Conservation (phyloP, 371 early-diverging fungal genomes). For the Syncephalastrum racemosum region DNA sequence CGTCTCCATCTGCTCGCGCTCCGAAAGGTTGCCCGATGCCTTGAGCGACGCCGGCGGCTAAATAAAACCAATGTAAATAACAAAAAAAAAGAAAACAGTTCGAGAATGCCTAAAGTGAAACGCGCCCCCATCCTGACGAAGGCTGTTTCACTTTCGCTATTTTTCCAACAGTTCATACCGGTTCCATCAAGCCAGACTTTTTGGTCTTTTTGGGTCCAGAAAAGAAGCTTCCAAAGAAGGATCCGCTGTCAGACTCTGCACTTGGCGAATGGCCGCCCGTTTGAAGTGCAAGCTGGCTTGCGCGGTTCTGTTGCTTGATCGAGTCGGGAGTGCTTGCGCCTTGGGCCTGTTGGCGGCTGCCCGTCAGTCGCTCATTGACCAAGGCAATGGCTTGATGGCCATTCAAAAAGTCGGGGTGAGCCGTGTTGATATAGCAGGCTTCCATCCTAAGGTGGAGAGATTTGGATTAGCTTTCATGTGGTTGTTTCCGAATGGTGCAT, state of each 20-base stretch:
- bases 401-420: conserved; percentile 96
- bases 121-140: conserved; percentile 2
- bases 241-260: conserved; percentile 49
- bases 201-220: conserved; percentile 74
- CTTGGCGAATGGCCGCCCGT: conserved; percentile 16
- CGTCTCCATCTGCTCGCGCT: conserved; percentile 96
- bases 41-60: conserved; percentile 94
- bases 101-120: too few species aligned
- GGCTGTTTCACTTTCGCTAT: background rate
- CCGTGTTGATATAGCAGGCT: conserved; percentile 96
- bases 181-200: conserved; percentile 62
- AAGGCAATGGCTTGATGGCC: conserved; percentile 95
- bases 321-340: conserved; percentile 5
- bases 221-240: conserved; percentile 95
- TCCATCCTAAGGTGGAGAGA: conserved; percentile 68
- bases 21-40: conserved; percentile 92
- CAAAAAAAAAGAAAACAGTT: background rate
- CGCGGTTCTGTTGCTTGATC: conserved; percentile 12
- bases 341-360: conserved; percentile 28
- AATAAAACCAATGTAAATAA: background rate
- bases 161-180: conserved; percentile 49
- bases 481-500: background rate
- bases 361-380: conserved; percentile 81
- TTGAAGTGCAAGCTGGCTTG: conserved; percentile 39
- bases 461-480: too few species aligned